Evolutionary conservation across 2,329 filamentous ascomycete genomes (phyloP).

Genomic region (Apiospora sp.): DNA sequence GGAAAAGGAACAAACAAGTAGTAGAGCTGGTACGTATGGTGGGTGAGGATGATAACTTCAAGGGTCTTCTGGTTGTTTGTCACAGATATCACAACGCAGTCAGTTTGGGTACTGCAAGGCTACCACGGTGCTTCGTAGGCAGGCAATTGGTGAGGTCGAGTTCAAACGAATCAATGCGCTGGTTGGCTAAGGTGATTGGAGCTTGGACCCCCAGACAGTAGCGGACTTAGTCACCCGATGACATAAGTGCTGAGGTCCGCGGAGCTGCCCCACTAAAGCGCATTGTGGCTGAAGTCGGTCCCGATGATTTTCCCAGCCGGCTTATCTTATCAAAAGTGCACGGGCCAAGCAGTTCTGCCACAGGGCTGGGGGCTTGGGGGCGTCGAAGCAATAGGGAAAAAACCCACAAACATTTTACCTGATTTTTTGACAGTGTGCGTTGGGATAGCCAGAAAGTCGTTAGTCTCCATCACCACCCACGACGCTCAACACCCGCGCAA

Average conservation of each 20-base stretch:
- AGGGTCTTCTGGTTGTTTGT: not conserved
- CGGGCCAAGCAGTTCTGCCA: not conserved
- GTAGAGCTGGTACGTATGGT: slow-evolving; percentile 6
- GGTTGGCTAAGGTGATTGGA: slow-evolving; percentile 26
- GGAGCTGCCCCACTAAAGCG: not conserved
- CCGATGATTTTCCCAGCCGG: slow-evolving; percentile 8
- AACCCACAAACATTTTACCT: slow-evolving; percentile 20
- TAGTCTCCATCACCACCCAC: slow-evolving; percentile 15
- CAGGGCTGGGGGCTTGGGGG: slow-evolving; percentile 2
- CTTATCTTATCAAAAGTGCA: slow-evolving; percentile 6
- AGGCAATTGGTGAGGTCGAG: slow-evolving; percentile 25
- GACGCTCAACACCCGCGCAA: slow-evolving; percentile 17
- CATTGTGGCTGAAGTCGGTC: slow-evolving; percentile 11
- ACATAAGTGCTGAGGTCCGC: slow-evolving; percentile 2
- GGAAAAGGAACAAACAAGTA: not conserved
- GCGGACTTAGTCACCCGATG: not conserved
- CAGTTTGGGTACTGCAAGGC: slow-evolving; percentile 34
- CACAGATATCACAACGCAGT: slow-evolving; percentile 3
- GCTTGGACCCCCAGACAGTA: slow-evolving; percentile 24
- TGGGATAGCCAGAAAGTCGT: slow-evolving; percentile 4
- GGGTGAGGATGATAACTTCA: slow-evolving; percentile 17
- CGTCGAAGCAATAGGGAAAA: not conserved
- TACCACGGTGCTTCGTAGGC: slow-evolving; percentile 42
- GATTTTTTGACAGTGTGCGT: slow-evolving; percentile 18
- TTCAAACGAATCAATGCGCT: not conserved